Evolutionary conservation across 371 early-diverging fungal genomes (phyloP).

Genomic region (Mucor piriformis): DNA sequence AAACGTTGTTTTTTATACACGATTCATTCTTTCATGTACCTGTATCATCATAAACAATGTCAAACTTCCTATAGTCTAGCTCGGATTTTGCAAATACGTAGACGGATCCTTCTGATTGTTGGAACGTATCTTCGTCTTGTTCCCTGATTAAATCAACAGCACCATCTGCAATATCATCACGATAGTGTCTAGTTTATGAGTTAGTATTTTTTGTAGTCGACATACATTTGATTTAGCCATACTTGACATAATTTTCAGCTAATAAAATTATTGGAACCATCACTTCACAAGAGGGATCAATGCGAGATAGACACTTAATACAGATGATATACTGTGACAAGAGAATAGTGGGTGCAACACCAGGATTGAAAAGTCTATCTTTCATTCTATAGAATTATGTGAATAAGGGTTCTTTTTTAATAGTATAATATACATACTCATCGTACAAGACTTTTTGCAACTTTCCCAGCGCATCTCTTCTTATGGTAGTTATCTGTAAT

Average conservation of each 20-base stretch:
- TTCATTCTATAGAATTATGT: conserved; percentile 23
- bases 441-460: conserved; percentile 25
- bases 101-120: background rate
- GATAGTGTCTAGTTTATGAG: conserved; percentile 8
- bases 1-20: background rate
- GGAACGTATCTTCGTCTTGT: conserved; percentile 10
- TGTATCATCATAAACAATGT: conserved; percentile 23
- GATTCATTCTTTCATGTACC: conserved; percentile 14
- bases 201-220: background rate
- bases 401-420: background rate
- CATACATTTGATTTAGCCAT: background rate
- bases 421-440: conserved; percentile 23
- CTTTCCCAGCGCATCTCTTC: conserved; percentile 16
- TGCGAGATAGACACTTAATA: conserved; percentile 30
- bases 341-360: conserved; percentile 37
- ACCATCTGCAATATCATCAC: conserved; percentile 31
- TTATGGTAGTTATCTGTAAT: conserved; percentile 19
- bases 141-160: conserved; percentile 34
- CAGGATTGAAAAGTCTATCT: conserved; percentile 37
- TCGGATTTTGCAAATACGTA: conserved; percentile 33
- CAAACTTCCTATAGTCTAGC: conserved; percentile 16
- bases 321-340: conserved; percentile 39
- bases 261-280: conserved; percentile 30
- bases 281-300: conserved; percentile 40
- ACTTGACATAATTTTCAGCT: conserved; percentile 34